These are phyloP conservation scores for Termitomyces sp. DNA, from an alignment of 768 basidiomycete genomes.

Conservation along the genomic window DNA sequence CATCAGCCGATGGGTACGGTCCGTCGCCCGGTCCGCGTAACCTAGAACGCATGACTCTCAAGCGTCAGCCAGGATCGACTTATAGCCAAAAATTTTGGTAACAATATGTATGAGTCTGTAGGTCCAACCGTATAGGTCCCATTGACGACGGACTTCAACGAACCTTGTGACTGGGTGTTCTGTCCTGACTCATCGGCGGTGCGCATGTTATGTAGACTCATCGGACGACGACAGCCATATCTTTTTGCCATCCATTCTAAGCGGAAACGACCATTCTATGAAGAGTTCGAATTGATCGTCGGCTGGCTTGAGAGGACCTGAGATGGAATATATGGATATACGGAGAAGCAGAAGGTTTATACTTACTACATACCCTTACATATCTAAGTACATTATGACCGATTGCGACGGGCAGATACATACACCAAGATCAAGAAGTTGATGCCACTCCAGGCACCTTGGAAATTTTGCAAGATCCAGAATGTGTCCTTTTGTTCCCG, in stretches of 20 bases:
- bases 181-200: neutral
- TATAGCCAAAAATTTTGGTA: neutral
- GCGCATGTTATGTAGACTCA: neutral
- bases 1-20: conserved; percentile 17
- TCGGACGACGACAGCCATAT: neutral
- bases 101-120: neutral
- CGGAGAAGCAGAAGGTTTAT: neutral
- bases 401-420: neutral
- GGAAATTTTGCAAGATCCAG: neutral
- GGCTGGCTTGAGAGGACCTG: neutral
- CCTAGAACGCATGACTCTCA: neutral
- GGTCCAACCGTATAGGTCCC: neutral
- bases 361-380: too few species aligned
- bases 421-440: too few species aligned
- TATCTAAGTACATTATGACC: too few species aligned
- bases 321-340: neutral
- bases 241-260: neutral
- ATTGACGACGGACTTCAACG: neutral
- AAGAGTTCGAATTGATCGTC: too few species aligned
- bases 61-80: neutral
- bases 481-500: neutral
- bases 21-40: conserved; percentile 15
- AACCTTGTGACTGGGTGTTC: neutral
- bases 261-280: neutral
- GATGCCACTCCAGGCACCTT: too few species aligned